Evolutionary conservation across 495 filamentous ascomycete species (phyloP).

Genomic region (Neurospora cerealis): DNA sequence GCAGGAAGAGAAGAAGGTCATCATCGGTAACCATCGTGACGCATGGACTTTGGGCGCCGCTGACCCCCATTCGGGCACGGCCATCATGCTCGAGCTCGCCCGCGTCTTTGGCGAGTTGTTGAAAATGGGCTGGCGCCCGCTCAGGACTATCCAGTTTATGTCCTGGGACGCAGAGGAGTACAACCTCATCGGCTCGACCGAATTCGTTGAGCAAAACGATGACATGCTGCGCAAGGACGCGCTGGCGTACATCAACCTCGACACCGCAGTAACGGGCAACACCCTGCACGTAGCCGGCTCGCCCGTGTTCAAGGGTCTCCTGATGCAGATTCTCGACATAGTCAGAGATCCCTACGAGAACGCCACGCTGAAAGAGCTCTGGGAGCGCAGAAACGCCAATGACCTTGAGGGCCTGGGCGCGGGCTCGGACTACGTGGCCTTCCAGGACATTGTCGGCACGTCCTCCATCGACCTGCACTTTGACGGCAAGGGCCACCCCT

Average conservation of each 20-base stretch:
- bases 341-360: slow-evolving; percentile 64
- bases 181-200: slow-evolving; percentile 89
- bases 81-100: slow-evolving; percentile 79
- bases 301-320: slow-evolving; percentile 62
- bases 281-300: slow-evolving; percentile 67
- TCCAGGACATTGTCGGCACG: slow-evolving; percentile 87
- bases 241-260: slow-evolving; percentile 87
- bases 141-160: slow-evolving; percentile 85
- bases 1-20: slow-evolving; percentile 72
- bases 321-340: slow-evolving; percentile 62
- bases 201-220: slow-evolving; percentile 87
- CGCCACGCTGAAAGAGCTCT: slow-evolving; percentile 61
- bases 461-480: slow-evolving; percentile 86
- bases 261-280: slow-evolving; percentile 66
- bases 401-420: slow-evolving; percentile 63
- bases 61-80: slow-evolving; percentile 81
- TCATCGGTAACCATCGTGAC: slow-evolving; percentile 90
- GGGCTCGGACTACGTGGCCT: slow-evolving; percentile 84
- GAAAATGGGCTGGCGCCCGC: slow-evolving; percentile 73
- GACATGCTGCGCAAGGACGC: slow-evolving; percentile 63
- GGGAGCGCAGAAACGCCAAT: slow-evolving; percentile 50
- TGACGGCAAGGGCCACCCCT: slow-evolving; percentile 54
- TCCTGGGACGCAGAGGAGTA: slow-evolving; percentile 94
- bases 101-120: slow-evolving; percentile 72
- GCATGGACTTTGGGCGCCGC: slow-evolving; percentile 84